These are phyloP conservation scores for Papilionanthe hybrid DNA, from an alignment of 116 monocot genomes.

Conservation along the genomic window DNA sequence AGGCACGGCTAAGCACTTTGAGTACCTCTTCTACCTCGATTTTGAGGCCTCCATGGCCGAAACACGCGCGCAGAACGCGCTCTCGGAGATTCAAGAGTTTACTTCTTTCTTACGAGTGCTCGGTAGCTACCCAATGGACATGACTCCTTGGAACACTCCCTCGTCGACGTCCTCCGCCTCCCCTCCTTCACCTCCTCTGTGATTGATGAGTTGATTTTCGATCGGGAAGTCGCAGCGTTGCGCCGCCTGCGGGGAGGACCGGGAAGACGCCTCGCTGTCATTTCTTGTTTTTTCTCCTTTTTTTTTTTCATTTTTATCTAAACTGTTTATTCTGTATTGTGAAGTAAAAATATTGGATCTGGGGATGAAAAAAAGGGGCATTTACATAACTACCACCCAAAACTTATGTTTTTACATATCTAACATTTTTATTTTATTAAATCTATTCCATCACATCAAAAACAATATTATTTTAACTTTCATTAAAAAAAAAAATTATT, in stretches of 20 bases:
- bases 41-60: slow-evolving; percentile 53
- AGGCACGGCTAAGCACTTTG: slow-evolving; percentile 40
- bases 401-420: too few species aligned
- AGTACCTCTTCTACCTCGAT: slow-evolving; percentile 47
- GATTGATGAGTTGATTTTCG: neutral
- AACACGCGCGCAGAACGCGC: slow-evolving; percentile 37
- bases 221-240: neutral
- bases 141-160: slow-evolving; percentile 28
- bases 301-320: too few species aligned
- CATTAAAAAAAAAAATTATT: too few species aligned
- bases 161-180: neutral
- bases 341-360: too few species aligned
- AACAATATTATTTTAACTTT: too few species aligned
- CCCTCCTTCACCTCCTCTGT: neutral
- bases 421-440: too few species aligned
- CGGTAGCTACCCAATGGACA: slow-evolving; percentile 53
- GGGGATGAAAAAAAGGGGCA: too few species aligned
- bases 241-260: neutral
- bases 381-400: too few species aligned
- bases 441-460: too few species aligned
- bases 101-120: slow-evolving; percentile 45
- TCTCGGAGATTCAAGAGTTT: slow-evolving; percentile 48
- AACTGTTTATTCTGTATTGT: too few species aligned
- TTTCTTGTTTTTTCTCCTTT: neutral
- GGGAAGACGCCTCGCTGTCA: neutral